Evolutionary conservation across 2,329 filamentous ascomycete species (phyloP), one percentile per base, ranked within the genome.

Genomic region (Colletotrichum endophyticum): DNA sequence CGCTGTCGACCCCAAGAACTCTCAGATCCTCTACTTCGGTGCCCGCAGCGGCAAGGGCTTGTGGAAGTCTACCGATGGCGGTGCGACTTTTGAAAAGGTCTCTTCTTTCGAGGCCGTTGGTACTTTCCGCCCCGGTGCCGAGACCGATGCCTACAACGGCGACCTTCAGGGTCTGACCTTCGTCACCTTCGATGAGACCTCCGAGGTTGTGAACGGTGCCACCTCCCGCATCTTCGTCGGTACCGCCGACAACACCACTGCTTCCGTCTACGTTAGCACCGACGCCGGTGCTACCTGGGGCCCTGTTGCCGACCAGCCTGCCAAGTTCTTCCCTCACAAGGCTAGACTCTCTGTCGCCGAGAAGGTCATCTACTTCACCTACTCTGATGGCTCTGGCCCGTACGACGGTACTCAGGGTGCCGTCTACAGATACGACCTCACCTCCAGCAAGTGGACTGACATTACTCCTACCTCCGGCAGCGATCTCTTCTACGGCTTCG

Each of bases 221-320:
- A 91, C 90, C 0, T 89, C 88, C 3, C 86, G 89, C 28, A 91
- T 92, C 78, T 92, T 91, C 76, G 89, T 91, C 2, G 90, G 90
- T 44, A 88, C 86, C 1, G 89, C 89, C 3, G 89, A 91, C 78
- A 90, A 88, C 74, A 85, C 79, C 34, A 89, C 88, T 3, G 85
- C 88, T 9, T 90, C 89, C 4, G 85, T 91, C 19, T 92, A 90
- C 78, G 87, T 91, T 2, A 89, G 89, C 25, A 86, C 86, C 16
- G 87, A 92, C 72, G 90, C 89, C 2, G 90, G 90, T 6, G 82
- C 84, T 53, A 91, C 88, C 5, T 92, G 90, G 90, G 82, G 81
- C 8, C 84, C 87, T 1, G 86, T 91, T n/a, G 78, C 85, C 3
- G 87, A 84, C 11, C 90, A 92, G 78, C 90, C 90, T 1, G 83